phyloP scores from a whole-genome alignment of 2,329 filamentous ascomycete species.

The Alternaria consortialis region DNA sequence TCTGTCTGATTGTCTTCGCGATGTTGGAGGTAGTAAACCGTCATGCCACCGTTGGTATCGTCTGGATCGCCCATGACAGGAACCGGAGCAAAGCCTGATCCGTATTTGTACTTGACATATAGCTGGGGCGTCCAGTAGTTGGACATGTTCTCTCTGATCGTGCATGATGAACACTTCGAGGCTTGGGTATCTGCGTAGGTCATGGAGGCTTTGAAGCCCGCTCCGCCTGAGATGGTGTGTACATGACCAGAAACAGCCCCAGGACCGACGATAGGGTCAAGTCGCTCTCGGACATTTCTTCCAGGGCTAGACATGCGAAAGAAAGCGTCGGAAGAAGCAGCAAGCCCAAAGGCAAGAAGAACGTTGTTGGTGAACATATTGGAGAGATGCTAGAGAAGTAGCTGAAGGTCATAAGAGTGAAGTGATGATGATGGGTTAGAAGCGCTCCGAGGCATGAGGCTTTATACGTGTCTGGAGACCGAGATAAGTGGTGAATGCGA shows the following conservation, averaged over 20 bases:
- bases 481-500: neutral
- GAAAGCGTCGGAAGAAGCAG: conserved; percentile 28
- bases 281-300: conserved; percentile 55
- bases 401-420: neutral
- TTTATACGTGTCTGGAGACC: neutral
- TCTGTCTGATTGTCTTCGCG: conserved; percentile 64
- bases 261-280: conserved; percentile 74
- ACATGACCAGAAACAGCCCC: conserved; percentile 68
- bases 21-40: conserved; percentile 75
- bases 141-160: conserved; percentile 62
- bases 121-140: conserved; percentile 81
- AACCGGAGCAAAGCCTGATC: conserved; percentile 65
- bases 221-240: conserved; percentile 76
- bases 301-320: conserved; percentile 43
- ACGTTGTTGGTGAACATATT: conserved; percentile 29
- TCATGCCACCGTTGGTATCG: conserved; percentile 65
- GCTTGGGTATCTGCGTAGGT: conserved; percentile 70
- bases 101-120: conserved; percentile 65
- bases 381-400: neutral
- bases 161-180: conserved; percentile 71
- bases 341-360: conserved; percentile 23
- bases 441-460: neutral
- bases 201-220: conserved; percentile 70
- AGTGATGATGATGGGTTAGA: neutral
- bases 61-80: conserved; percentile 62